Evolutionary conservation across 2,329 filamentous ascomycete species (phyloP).

Genomic region (Cercospora berteroae): DNA sequence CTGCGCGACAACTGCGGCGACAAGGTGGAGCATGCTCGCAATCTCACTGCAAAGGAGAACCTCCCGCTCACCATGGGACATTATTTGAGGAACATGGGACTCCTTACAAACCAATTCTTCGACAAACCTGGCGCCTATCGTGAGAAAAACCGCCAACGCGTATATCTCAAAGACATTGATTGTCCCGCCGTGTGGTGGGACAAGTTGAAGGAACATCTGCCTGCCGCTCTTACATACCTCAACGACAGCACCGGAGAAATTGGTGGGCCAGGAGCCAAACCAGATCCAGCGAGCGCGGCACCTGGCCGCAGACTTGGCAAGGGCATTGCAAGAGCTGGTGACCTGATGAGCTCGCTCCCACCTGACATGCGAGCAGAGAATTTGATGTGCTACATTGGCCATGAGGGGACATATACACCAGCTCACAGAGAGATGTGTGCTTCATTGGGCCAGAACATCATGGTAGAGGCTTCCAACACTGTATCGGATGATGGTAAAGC

Average conservation of each 20-base stretch:
- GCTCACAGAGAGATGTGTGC: slow-evolving; percentile 98
- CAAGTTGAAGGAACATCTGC: slow-evolving; percentile 73
- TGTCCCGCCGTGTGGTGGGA: slow-evolving; percentile 85
- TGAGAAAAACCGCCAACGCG: slow-evolving; percentile 75
- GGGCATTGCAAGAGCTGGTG: slow-evolving; percentile 72
- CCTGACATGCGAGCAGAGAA: slow-evolving; percentile 88
- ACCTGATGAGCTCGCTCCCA: slow-evolving; percentile 91
- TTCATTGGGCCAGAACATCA: slow-evolving; percentile 92
- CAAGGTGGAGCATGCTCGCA: slow-evolving; percentile 81
- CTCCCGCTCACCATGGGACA: slow-evolving; percentile 85
- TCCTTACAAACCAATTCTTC: slow-evolving; percentile 77
- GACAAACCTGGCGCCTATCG: slow-evolving; percentile 68
- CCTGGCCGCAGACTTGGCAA: slow-evolving; percentile 51
- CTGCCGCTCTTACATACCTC: slow-evolving; percentile 81
- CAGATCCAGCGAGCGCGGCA: slow-evolving; percentile 43
- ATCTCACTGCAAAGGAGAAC: slow-evolving; percentile 69
- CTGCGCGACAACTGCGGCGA: slow-evolving; percentile 73
- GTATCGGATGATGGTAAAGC: slow-evolving; percentile 66
- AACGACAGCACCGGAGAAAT: slow-evolving; percentile 70
- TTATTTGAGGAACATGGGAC: slow-evolving; percentile 83
- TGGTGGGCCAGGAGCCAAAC: slow-evolving; percentile 56
- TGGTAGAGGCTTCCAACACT: slow-evolving; percentile 80
- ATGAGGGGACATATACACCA: slow-evolving; percentile 95
- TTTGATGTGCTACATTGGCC: slow-evolving; percentile 96
- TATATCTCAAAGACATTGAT: slow-evolving; percentile 97